These are phyloP conservation scores for Cytospora mali DNA, from an alignment of 2,329 filamentous ascomycete species.

Conservation along the genomic window DNA sequence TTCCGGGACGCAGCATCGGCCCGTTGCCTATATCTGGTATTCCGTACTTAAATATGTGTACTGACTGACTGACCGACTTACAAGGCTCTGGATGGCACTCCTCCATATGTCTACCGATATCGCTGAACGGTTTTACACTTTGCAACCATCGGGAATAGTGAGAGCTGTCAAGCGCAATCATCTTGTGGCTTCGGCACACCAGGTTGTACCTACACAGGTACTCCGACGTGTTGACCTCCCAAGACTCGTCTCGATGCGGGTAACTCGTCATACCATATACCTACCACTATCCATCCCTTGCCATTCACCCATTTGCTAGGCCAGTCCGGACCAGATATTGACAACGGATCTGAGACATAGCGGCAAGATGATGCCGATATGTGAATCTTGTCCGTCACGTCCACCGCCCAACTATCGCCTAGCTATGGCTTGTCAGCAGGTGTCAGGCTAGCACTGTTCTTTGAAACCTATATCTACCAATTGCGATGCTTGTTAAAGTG, in stretches of 20 bases:
- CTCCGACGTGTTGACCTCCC: background rate
- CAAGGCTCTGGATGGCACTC: too few species aligned
- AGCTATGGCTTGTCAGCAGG: constrained; percentile 2
- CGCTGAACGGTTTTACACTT: background rate
- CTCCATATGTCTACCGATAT: background rate
- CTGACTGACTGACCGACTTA: background rate
- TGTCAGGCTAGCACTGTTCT: background rate
- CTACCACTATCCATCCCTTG: background rate
- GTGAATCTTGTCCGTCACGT: background rate
- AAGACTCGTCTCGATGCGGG: constrained; percentile 9
- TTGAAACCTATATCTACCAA: too few species aligned
- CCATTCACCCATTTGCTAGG: background rate
- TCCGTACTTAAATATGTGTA: background rate
- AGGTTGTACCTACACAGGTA: background rate
- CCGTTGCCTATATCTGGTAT: constrained; percentile 1
- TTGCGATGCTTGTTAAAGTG: background rate
- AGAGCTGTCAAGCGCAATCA: background rate
- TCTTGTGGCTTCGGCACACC: background rate
- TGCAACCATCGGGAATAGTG: too few species aligned
- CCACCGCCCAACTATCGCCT: background rate
- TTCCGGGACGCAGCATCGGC: constrained; percentile 20
- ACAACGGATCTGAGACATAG: constrained; percentile 21
- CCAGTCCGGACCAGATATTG: constrained; percentile 4
- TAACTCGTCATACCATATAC: background rate
- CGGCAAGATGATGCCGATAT: constrained; percentile 20